Evolutionary conservation across 495 filamentous ascomycete genomes (phyloP), one percentile per base, ranked within the genome.

Genomic region (Ramalina peruviana): DNA sequence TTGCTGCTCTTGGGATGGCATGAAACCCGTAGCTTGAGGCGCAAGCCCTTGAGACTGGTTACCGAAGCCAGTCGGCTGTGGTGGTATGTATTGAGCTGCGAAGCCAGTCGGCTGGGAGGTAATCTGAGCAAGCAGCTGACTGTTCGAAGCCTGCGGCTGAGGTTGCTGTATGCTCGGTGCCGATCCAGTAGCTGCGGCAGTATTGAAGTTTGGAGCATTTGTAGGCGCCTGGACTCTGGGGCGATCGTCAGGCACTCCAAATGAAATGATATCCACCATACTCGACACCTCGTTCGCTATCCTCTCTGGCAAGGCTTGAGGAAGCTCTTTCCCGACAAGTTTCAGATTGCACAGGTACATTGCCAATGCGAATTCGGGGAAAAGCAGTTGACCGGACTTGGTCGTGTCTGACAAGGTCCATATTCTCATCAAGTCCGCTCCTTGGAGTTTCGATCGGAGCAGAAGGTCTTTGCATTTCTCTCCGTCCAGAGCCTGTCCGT

Each of bases 221-320:
- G 72, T 81, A 50, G 67, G 67, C 6, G 67, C 60, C 16, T 71
- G 60, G 33, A 71, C 59, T 52, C 60, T 47, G 13, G 82, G 76
- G 16, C 67, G 72, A 15, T 89, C 83, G 56, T 98, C 93, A 0
- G 80, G 79, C 17, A 96, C 79, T 51, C 85, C 86, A 63, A 97
- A 97, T 17, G 90, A 94, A 55, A 99, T 99, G 40, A 97, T 97
- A 61, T 99, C 93, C 33, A 99, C 93, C 92, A 99, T 97, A 60
- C 93, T 93, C 10, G 90, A 96, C 26, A 99, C 93, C 66, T 99
- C 93, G 62, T 97, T 99, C 65, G 76, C 82, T 43, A 97, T 80
- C 38, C 76, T 82, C 38, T 96, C 89, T 0, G 93, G 90, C 3
- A 99, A 69, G 12, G 62, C 61, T 1, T 70, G 56, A 2, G 93